Percentiles rank a stretch among this genome's conserved stretches.
Evolutionary conservation across 495 filamentous ascomycete species (phyloP).

Genomic region (Lophiotrema nucula): DNA sequence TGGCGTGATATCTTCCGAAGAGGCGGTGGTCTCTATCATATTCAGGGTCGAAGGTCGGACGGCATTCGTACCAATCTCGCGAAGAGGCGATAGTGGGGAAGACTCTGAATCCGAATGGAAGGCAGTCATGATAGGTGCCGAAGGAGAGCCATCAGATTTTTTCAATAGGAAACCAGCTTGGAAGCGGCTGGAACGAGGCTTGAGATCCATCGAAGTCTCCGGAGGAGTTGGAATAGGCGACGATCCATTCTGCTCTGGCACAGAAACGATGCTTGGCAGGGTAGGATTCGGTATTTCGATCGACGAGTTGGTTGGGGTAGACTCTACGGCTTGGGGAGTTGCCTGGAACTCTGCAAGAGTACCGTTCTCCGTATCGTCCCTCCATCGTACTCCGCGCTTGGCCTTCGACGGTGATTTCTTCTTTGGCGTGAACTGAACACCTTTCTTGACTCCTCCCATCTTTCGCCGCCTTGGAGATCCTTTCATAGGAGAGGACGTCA

Average conservation of each 20-base stretch:
- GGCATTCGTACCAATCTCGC: conserved; percentile 61
- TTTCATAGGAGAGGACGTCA: conserved; percentile 58
- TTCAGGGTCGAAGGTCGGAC: conserved; percentile 57
- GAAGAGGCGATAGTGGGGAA: conserved; percentile 68
- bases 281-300: conserved; percentile 40
- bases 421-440: conserved; percentile 78
- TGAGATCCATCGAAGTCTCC: conserved; percentile 50
- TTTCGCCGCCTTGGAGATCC: conserved; percentile 80
- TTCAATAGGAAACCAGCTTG: conserved; percentile 89
- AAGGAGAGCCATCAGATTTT: conserved; percentile 57
- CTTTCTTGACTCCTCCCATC: conserved; percentile 66
- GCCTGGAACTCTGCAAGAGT: conserved; percentile 83
- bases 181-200: conserved; percentile 66
- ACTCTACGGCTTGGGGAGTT: conserved; percentile 67
- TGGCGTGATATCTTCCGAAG: conserved; percentile 47
- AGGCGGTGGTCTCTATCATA: conserved; percentile 49
- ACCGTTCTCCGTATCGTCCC: conserved; percentile 82
- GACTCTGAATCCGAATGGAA: conserved; percentile 62
- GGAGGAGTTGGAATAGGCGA: conserved; percentile 55
- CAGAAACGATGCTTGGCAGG: conserved; percentile 12
- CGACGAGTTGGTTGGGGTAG: conserved; percentile 53
- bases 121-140: conserved; percentile 27
- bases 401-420: conserved; percentile 63
- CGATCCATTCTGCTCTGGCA: conserved; percentile 46
- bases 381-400: conserved; percentile 86